phyloP scores from a whole-genome alignment of 441 rosid genomes.

The Brassica balearica region DNA sequence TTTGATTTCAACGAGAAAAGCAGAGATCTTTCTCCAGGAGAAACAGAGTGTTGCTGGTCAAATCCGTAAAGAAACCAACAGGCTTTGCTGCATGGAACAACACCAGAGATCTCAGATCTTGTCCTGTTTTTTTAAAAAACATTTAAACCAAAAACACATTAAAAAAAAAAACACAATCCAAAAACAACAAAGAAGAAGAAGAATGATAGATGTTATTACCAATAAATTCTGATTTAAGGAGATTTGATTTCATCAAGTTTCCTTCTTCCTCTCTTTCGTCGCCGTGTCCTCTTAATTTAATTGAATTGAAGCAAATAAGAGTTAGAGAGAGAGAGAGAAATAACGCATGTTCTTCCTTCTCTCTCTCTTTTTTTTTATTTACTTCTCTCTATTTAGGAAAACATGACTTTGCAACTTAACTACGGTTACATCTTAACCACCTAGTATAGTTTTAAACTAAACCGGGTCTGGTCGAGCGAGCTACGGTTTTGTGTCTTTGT shows the following conservation, averaged over 20 bases:
- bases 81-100: constrained; percentile 29
- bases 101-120: constrained; percentile 61
- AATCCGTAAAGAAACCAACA: background rate
- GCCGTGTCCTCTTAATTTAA: constrained; percentile 40
- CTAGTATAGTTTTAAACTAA: background rate
- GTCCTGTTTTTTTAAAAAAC: constrained; percentile 36
- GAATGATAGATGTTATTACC: background rate
- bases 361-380: constrained; percentile 26
- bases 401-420: constrained; percentile 21
- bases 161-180: background rate
- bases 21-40: background rate
- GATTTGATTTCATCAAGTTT: constrained; percentile 19
- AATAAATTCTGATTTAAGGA: background rate
- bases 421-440: constrained; percentile 33
- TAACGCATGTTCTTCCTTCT: constrained; percentile 47
- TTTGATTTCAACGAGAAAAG: constrained; percentile 6
- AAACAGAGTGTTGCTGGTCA: constrained; percentile 7
- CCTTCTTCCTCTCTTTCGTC: constrained; percentile 20
- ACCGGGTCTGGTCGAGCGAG: constrained; percentile 5
- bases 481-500: background rate
- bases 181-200: background rate
- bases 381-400: background rate
- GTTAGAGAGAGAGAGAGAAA: constrained; percentile 42
- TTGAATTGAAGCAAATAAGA: constrained; percentile 19
- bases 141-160: too few relatives aligned